Evolutionary conservation across 2,329 filamentous ascomycete species (phyloP), one percentile per base, ranked within the genome.

Genomic region (Monosporascus sp.): DNA sequence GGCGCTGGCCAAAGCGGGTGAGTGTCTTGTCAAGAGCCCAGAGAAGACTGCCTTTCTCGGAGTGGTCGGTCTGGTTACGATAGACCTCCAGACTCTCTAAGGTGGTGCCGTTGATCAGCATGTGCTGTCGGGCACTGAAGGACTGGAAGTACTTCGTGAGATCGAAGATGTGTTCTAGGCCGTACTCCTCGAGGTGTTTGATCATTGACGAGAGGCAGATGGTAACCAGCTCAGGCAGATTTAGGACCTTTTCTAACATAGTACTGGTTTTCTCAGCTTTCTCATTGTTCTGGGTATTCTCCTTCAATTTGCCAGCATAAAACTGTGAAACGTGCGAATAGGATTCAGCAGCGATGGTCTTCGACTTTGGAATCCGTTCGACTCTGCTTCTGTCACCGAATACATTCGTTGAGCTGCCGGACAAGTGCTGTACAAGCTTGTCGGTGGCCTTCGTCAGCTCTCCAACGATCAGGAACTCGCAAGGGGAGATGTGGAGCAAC

Each of bases 121-220:
- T 97, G 66, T 97, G 92, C 16, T 93, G 92, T 38, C 92, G 81
- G 7, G 92, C 90, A 62, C 90, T 96, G 73, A 99, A 99, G 2
- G 91, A 91, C 62, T 96, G 88, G 66, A 99, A 99, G 73, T 97
- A 96, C 64, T 96, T 96, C 2, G 94, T 97, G 44, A 99, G 75
- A 64, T 96, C 88, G 63, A 99, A 96, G 51, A 99, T 90, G 74
- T 97, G 91, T 69, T 97, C 88, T 20, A 99, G 78, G 1, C 91
- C 91, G 68, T 97, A 99, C 59, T 96, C 92, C 19, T 85, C 86
- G 62, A 99, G 77, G 65, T 99, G 92, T 1, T 82, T 90, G 62
- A 99, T 97, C 92, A 99, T 97, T 11, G 92, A 89, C 4, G 94
- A 97, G 16, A 99, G 79, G 70, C 94, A 99, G 41, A 96, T 85